Evolutionary conservation across 1,139 yeast genomes (phyloP), one percentile per base, ranked within the genome.

Genomic region (Spathaspora sp.): DNA sequence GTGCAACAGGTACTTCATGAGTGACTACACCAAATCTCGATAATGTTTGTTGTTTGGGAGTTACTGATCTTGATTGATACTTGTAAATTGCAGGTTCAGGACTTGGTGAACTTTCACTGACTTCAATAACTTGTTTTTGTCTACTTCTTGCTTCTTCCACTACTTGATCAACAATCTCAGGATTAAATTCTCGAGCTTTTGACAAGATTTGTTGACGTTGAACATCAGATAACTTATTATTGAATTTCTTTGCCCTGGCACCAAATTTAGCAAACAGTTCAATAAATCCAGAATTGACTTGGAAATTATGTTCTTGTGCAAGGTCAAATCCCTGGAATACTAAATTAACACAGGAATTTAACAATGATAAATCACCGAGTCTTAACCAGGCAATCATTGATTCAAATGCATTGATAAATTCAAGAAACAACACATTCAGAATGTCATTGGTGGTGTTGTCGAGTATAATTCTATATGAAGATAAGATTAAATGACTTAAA

Each of bases 311-410:
- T 38, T 80, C 83, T 25, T 68, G 66, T 1, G 90, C 86, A 44
- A 86, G 64, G 53, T 82, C 86, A 44, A 89, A 72, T 0, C 89
- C 84, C 43, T 79, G 77, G 46, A 83, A 76, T 9, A 88, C 88
- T 49, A 89, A 71, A 27, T 75, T 76, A 10, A 89, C 91, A 69
- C 96, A 89, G 1, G 90, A 79, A 34, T 80, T 81, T 41, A 90
- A 71, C 40, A 91, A 70, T 2, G 89, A 84, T 9, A 80, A 72
- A 64, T 91, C 97, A 47, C 91, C 89, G 43, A 91, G 70, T 50
- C 95, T 75, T 36, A 91, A 70, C 95, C 97, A 88, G 33, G 82
- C 83, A 41, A 88, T 73, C 69, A 87, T 81, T 50, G 81, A 72
- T 23, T 75, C 72, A 53, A 86, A 82, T 0, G 89, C 79, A 23